Base-by-base conservation (phyloP, 441 rosid genomes). In the Gossypium gossypioides region DNA sequence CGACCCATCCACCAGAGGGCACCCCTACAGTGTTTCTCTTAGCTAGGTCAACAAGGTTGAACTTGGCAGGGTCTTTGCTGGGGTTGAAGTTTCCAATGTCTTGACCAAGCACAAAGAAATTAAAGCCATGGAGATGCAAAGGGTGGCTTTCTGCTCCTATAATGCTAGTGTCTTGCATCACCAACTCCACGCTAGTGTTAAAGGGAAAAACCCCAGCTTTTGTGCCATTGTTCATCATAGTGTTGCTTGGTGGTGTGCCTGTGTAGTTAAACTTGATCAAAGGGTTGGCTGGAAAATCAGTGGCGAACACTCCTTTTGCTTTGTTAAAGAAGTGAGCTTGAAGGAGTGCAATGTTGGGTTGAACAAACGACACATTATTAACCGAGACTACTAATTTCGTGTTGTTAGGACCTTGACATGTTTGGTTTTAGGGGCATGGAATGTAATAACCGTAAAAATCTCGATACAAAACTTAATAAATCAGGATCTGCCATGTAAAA, bases 141-240 rank as follows among this genome's bases (percentile, higher is more conserved):
- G 93, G 95, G 73, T 91, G 95, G 72, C 87, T 86, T 64, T 91
- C 91, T 34, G 79, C 82, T 34, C 88, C 89, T 57, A 84, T 69
- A 60, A 89, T 85, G 74, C 86, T 88, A 32, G 92, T 89, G 64
- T 74, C 93, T 25, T 89, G 97, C 77, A 91, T 10, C 18, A 89
- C 86, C 6, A 91, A 27, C 71, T 91, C 97, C 25, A 86, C 91
- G 12, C 78, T 83, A 7, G 93, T 79, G 68, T 86, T 88, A 70
- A 85, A 88, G 25, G 82, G 81, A 18, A 90, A 67, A n/a, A 85
- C 89, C 54, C 79, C 75, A 29, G 71, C 73, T 61, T 81, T 88
- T 15, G 93, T 88, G 2, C 85, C 93, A 46, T 72, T 80, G 27
- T 77, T 55, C 55, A 88, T 93, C 58, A 76, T 76, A 2, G 83